These are phyloP conservation scores for Pulicaria dysenterica DNA, from an alignment of 129 eudicot species.

Conservation along the genomic window DNA sequence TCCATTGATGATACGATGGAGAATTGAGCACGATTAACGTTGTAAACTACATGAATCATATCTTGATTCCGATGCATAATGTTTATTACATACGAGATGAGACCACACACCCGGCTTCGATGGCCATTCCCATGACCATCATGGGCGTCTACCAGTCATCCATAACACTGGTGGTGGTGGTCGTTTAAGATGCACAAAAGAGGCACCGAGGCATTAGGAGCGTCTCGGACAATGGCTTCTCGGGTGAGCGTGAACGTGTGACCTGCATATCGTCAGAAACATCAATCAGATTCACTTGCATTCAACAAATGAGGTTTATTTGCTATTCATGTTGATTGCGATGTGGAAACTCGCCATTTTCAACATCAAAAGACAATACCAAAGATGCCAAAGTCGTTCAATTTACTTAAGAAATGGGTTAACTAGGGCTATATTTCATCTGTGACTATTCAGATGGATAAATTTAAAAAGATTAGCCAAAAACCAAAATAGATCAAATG, in stretches of 20 bases:
- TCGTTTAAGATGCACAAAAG: conserved; percentile 13
- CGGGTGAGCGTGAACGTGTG: conserved; percentile 56
- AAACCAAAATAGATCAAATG: too few species aligned
- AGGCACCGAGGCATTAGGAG: conserved; percentile 13
- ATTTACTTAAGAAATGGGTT: background rate
- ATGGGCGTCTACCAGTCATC: conserved; percentile 20
- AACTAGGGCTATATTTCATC: background rate
- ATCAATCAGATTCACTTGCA: background rate
- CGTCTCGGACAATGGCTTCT: conserved; percentile 38
- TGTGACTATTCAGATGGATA: background rate
- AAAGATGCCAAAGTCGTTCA: background rate
- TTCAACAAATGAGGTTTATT: background rate
- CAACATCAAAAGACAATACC: background rate
- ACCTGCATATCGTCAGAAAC: conserved; percentile 45
- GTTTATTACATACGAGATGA: conserved; percentile 36
- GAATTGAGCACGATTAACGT: conserved; percentile 2
- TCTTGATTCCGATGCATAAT: conserved; percentile 19
- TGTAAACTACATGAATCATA: conserved; percentile 25
- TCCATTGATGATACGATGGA: conserved; percentile 1
- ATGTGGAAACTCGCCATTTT: background rate
- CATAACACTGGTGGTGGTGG: conserved; percentile 42
- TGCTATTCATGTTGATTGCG: too few species aligned
- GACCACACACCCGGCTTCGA: conserved; percentile 51
- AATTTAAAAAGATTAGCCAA: too few species aligned
- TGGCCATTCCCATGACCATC: conserved; percentile 30